Conservation (phyloP, 306 rosid species). For the Cyclanthera cordifolia region DNA sequence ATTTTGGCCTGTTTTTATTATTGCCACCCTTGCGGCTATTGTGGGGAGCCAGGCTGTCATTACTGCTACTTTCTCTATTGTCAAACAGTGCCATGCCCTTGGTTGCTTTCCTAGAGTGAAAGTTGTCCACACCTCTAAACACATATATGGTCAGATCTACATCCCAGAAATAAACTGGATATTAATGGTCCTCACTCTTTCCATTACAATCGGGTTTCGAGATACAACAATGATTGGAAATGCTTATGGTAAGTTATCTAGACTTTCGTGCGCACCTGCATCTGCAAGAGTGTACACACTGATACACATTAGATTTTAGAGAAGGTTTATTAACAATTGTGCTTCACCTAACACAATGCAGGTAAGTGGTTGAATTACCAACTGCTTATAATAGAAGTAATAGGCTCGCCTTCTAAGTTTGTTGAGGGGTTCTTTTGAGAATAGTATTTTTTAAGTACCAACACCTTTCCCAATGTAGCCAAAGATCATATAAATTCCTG, state of each 20-base stretch:
- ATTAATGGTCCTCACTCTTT: conserved; percentile 73
- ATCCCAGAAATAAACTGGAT: conserved; percentile 92
- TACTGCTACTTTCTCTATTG: conserved; percentile 73
- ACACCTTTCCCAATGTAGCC: no score
- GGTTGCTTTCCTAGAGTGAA: conserved; percentile 91
- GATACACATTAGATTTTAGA: not conserved
- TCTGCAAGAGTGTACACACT: not conserved
- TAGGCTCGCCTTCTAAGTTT: not conserved
- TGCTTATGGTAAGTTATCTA: conserved; percentile 56
- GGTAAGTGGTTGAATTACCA: not conserved
- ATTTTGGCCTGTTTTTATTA: conserved; percentile 73
- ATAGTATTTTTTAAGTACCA: no score
- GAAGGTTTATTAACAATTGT: not conserved
- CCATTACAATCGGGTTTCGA: conserved; percentile 70
- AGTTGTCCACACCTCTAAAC: conserved; percentile 80
- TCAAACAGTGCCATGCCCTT: conserved; percentile 82
- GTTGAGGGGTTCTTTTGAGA: not conserved
- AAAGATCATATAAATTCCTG: no score
- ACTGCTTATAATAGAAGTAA: not conserved
- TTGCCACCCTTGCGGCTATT: conserved; percentile 72
- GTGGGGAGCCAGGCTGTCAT: conserved; percentile 93
- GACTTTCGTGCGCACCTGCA: conserved; percentile 1
- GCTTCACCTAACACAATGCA: not conserved
- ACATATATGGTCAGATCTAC: conserved; percentile 67
- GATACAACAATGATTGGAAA: conserved; percentile 72